These are phyloP conservation scores for Sphagnum contortum DNA, from an alignment of 225 moss, liverwort and hornwort genomes.

Conservation along the genomic window DNA sequence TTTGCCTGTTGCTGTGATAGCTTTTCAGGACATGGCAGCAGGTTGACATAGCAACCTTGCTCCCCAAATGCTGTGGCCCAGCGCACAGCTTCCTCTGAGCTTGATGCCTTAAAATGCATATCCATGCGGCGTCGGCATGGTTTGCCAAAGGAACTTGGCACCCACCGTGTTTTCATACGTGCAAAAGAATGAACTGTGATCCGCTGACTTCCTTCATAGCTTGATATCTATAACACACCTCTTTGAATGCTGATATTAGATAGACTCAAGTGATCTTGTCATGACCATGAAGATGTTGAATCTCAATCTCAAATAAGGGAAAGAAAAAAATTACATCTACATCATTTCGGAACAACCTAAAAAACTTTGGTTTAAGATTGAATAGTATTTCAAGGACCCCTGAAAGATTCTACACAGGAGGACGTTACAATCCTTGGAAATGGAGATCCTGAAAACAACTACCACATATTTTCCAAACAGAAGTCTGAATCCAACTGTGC, in stretches of 20 bases:
- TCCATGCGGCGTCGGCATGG: slow-evolving; percentile 34
- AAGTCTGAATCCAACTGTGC: too few species aligned
- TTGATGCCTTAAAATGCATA: slow-evolving; percentile 38
- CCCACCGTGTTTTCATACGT: slow-evolving; percentile 41
- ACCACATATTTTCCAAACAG: too few species aligned
- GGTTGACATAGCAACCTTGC: slow-evolving; percentile 36
- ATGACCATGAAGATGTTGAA: too few species aligned
- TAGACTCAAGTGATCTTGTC: too few species aligned
- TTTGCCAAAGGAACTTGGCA: slow-evolving; percentile 41
- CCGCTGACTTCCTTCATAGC: slow-evolving; percentile 39
- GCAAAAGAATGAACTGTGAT: slow-evolving; percentile 55
- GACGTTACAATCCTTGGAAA: too few species aligned
- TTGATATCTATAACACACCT: slow-evolving; percentile 33
- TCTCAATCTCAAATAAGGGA: too few species aligned
- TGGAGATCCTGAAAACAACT: too few species aligned
- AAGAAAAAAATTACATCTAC: too few species aligned
- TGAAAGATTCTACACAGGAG: too few species aligned
- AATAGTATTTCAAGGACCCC: too few species aligned
- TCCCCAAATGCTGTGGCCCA: slow-evolving; percentile 55
- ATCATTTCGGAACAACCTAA: too few species aligned
- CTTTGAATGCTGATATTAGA: not conserved
- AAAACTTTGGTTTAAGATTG: too few species aligned
- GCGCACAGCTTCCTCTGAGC: slow-evolving; percentile 41
- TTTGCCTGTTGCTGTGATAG: slow-evolving; percentile 7
- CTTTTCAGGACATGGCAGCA: slow-evolving; percentile 13